A percentile compares a stretch with the other conserved stretches of the same genome.
These are phyloP conservation scores for Taphrina pruni DNA, from an alignment of 1,139 yeast species.

Conservation along the genomic window DNA sequence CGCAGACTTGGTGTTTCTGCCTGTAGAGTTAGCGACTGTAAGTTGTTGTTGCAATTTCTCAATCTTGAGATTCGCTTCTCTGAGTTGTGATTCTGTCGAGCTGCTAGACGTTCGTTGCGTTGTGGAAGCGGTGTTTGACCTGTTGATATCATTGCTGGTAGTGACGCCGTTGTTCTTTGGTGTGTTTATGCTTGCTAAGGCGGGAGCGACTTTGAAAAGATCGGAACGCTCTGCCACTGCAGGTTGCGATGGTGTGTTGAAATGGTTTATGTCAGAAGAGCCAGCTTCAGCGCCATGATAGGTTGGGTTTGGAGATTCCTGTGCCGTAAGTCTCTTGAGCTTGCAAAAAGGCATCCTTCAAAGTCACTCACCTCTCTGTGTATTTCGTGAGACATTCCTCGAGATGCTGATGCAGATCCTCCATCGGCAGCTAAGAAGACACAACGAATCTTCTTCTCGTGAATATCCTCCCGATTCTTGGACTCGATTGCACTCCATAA, in stretches of 20 bases:
- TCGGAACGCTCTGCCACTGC: slow-evolving; percentile 1
- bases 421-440: slow-evolving; percentile 56
- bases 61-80: slow-evolving; percentile 45
- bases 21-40: slow-evolving; percentile 40
- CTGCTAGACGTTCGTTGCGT: slow-evolving; percentile 5
- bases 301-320: slow-evolving; percentile 39
- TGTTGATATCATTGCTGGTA: not conserved
- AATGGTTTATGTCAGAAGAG: slow-evolving; percentile 41
- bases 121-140: not conserved
- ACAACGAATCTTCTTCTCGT: slow-evolving; percentile 80
- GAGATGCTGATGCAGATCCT: slow-evolving; percentile 7
- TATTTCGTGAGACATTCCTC: slow-evolving; percentile 9
- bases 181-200: not conserved
- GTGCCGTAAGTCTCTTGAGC: not conserved
- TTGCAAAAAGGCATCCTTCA: not conserved
- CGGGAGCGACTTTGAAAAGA: slow-evolving; percentile 19
- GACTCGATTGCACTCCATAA: slow-evolving; percentile 73
- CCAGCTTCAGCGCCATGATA: slow-evolving; percentile 42
- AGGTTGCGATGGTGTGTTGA: not conserved
- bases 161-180: not conserved
- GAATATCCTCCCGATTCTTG: slow-evolving; percentile 63
- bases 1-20: slow-evolving; percentile 45
- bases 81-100: slow-evolving; percentile 14
- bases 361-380: slow-evolving; percentile 7
- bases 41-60: slow-evolving; percentile 46